Percentiles rank a stretch among this genome's conserved stretches.
These are phyloP conservation scores for Cryptosporidium tyzzeri DNA, from an alignment of 169 alveolate genomes.

Conservation along the genomic window DNA sequence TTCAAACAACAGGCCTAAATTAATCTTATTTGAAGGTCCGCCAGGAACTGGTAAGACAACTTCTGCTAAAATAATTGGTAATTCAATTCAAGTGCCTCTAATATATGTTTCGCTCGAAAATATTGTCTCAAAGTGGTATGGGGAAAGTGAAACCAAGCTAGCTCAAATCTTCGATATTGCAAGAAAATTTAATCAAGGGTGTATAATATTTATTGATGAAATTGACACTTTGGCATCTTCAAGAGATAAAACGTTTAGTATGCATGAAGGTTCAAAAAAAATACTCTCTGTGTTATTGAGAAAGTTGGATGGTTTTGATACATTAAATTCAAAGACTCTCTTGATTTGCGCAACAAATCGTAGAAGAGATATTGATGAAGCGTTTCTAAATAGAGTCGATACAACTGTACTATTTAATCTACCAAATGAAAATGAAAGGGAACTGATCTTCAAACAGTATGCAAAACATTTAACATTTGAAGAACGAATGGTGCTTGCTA, in stretches of 20 bases:
- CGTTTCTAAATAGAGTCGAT: constrained; percentile 83
- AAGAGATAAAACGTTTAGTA: constrained; percentile 83
- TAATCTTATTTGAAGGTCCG: constrained; percentile 91
- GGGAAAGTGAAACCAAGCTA: constrained; percentile 86
- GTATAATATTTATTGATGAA: constrained; percentile 89
- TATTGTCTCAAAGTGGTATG: constrained; percentile 89
- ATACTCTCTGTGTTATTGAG: constrained; percentile 86
- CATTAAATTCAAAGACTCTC: constrained; percentile 81
- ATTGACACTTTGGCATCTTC: constrained; percentile 87
- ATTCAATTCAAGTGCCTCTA: constrained; percentile 85
- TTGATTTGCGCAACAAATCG: constrained; percentile 90
- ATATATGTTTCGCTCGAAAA: constrained; percentile 89
- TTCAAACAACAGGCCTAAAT: constrained; percentile 88
- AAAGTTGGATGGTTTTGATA: constrained; percentile 89
- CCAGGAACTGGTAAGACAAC: constrained; percentile 94
- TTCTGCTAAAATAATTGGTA: constrained; percentile 89
- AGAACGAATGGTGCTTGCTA: constrained; percentile 80
- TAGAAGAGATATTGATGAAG: constrained; percentile 88
- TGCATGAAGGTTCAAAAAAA: constrained; percentile 90
- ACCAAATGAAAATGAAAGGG: constrained; percentile 85
- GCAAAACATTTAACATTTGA: constrained; percentile 83
- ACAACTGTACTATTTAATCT: constrained; percentile 81
- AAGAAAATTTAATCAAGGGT: constrained; percentile 81
- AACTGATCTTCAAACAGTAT: constrained; percentile 84
- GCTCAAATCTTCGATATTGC: constrained; percentile 87